Evolutionary conservation across 2,329 filamentous ascomycete genomes (phyloP).

Genomic region (Coniochaeta sp.): DNA sequence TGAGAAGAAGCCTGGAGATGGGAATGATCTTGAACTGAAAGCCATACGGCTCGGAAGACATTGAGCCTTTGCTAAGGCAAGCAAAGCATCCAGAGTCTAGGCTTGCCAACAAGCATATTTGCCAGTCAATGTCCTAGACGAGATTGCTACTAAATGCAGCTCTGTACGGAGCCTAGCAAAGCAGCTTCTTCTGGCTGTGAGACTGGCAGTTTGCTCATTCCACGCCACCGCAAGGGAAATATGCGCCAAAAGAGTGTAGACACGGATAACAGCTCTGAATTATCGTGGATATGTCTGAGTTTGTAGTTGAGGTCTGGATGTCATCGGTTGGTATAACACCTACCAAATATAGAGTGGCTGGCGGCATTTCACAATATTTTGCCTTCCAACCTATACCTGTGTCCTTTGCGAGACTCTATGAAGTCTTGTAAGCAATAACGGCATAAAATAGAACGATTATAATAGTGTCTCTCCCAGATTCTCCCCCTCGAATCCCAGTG

Average conservation of each 20-base stretch:
- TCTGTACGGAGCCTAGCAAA: no score
- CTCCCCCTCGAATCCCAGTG: conserved; percentile 83
- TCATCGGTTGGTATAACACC: not conserved
- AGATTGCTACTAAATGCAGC: no score
- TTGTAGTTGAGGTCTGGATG: not conserved
- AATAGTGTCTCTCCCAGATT: conserved; percentile 68
- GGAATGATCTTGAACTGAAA: no score
- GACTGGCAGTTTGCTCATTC: no score
- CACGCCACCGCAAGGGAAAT: not conserved
- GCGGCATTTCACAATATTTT: conserved; percentile 61
- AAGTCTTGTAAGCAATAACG: not conserved
- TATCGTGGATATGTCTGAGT: not conserved
- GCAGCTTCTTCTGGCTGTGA: no score
- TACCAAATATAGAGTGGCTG: conserved; percentile 1
- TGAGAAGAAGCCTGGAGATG: no score
- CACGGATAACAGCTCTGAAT: not conserved
- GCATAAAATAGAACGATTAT: conserved; percentile 27
- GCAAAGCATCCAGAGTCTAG: no score
- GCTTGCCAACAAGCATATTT: no score
- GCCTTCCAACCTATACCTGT: conserved; percentile 27
- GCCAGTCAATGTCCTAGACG: no score
- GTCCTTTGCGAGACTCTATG: conserved; percentile 1
- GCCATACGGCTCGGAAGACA: no score
- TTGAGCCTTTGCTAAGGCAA: no score
- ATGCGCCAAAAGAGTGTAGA: not conserved